Evolutionary conservation across 75 land plant species (phyloP).

Genomic region (Sequoia sempervirens): DNA sequence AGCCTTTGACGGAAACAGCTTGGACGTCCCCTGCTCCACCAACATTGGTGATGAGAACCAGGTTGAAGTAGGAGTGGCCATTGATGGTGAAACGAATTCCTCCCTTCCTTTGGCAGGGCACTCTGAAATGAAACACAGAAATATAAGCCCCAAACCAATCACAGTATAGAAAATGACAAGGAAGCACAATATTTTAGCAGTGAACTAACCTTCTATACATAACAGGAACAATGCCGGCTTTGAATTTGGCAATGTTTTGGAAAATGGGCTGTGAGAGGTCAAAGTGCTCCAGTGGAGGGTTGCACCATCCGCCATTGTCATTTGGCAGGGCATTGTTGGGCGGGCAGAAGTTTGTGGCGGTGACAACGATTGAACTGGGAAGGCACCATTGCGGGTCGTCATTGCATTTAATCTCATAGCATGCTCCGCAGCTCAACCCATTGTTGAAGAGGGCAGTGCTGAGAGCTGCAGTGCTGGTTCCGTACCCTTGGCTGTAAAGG

Average conservation of each 20-base stretch:
- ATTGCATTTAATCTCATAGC: too few species aligned
- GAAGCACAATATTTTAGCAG: too few species aligned
- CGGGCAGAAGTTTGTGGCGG: background rate
- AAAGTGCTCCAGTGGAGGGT: background rate
- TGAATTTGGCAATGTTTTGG: background rate
- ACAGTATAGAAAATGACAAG: too few species aligned
- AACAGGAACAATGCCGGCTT: background rate
- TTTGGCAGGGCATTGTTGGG: background rate
- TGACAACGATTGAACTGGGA: too few species aligned
- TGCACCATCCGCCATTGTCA: background rate
- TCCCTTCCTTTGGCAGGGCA: background rate
- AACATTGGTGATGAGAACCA: background rate
- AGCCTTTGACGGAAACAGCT: background rate
- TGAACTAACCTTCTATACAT: background rate
- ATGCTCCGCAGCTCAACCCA: too few species aligned
- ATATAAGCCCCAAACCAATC: background rate
- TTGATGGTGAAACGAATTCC: background rate
- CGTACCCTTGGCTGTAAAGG: too few species aligned
- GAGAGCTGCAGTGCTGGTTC: too few species aligned
- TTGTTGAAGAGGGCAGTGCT: too few species aligned
- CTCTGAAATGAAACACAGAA: background rate
- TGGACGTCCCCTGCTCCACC: background rate
- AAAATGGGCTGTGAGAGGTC: background rate
- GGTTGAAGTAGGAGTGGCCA: background rate
- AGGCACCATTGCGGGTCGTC: too few species aligned